These are phyloP conservation scores for Kickxella alabastrina DNA, from an alignment of 192 early-diverging fungal species.

Conservation along the genomic window DNA sequence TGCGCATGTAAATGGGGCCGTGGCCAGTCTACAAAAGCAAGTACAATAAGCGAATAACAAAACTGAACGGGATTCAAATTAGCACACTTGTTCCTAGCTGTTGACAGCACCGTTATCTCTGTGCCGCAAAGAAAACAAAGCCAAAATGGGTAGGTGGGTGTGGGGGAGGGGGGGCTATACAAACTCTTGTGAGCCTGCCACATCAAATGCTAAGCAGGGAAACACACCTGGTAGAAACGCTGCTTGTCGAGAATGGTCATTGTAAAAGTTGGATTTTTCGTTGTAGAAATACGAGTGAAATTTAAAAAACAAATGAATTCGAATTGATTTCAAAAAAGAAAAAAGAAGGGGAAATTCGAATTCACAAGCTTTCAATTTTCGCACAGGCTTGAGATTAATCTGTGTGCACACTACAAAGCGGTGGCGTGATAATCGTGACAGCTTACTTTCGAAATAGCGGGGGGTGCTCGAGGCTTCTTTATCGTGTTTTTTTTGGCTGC, in stretches of 20 bases:
- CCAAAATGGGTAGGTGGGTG: too few species aligned
- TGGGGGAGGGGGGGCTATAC: too few species aligned
- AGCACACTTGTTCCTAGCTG: too few species aligned
- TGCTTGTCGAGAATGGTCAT: slow-evolving; percentile 47
- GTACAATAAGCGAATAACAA: background rate
- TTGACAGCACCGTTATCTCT: too few species aligned
- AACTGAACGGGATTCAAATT: background rate
- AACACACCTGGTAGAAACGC: slow-evolving; percentile 51
- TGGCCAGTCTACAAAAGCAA: slow-evolving; percentile 29
- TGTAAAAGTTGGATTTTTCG: slow-evolving; percentile 4
- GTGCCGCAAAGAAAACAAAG: too few species aligned
- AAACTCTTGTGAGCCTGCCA: too few species aligned
- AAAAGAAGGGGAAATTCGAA: slow-evolving; percentile 6
- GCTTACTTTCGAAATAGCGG: too few species aligned
- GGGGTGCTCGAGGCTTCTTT: too few species aligned
- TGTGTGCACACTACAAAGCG: too few species aligned
- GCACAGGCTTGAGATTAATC: too few species aligned
- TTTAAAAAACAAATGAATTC: background rate
- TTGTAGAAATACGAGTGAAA: background rate
- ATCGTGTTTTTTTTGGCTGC: too few species aligned
- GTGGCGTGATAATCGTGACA: background rate
- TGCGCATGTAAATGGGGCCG: slow-evolving; percentile 44
- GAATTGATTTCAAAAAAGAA: background rate
- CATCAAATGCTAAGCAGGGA: background rate
- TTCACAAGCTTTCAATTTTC: slow-evolving; percentile 53